Percentiles rank a stretch among this genome's conserved stretches.
These are phyloP conservation scores for Thuidium tamariscinum DNA, from an alignment of 225 moss, liverwort and hornwort genomes.

Conservation along the genomic window DNA sequence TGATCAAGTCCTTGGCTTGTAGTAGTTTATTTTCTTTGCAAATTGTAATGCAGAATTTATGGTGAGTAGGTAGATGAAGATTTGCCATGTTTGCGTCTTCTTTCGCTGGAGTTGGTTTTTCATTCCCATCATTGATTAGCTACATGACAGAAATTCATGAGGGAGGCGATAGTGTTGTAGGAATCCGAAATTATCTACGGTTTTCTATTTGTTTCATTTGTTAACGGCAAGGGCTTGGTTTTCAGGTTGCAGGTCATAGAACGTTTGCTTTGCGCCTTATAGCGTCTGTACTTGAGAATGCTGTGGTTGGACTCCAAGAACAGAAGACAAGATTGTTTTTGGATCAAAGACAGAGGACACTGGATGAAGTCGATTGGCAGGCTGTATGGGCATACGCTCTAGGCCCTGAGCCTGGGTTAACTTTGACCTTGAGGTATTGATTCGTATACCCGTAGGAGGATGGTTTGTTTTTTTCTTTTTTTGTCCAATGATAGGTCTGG, in stretches of 20 bases:
- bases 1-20: neutral
- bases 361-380: conserved; percentile 77
- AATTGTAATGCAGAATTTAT: neutral
- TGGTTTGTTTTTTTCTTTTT: neutral
- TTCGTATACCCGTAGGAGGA: neutral
- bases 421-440: conserved; percentile 67
- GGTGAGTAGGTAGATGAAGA: neutral
- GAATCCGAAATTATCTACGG: neutral
- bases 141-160: neutral
- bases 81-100: neutral
- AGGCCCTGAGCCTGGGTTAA: conserved; percentile 83
- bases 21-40: neutral
- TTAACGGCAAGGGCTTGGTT: neutral
- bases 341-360: neutral
- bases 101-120: neutral
- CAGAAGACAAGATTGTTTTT: conserved; percentile 11
- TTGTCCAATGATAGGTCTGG: neutral
- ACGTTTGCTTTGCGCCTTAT: conserved; percentile 74
- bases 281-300: conserved; percentile 69
- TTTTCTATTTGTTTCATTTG: neutral
- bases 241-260: conserved; percentile 87
- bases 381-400: conserved; percentile 93
- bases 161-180: neutral
- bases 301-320: conserved; percentile 50
- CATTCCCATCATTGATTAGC: neutral